Evolutionary conservation across 2,329 filamentous ascomycete genomes (phyloP), one percentile per base, ranked within the genome.

Genomic region (Trichoderma cornu-damae): DNA sequence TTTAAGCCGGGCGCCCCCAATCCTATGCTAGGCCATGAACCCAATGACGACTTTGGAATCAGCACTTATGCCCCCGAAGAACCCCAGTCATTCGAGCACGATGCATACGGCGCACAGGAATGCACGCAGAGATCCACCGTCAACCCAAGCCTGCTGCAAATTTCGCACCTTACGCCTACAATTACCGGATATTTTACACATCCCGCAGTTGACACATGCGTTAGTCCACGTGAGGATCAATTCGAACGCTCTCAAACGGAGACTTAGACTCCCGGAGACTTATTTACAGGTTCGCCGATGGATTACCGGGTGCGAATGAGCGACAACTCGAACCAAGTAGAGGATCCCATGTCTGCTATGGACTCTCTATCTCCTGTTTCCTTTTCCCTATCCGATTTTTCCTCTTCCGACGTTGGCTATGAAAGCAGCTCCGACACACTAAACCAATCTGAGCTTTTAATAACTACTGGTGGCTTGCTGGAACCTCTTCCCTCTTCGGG

Each of bases 231-330:
- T 43, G 8, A 1, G 4, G n/a, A 6, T 4, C 46, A 43, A 20
- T 3, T 35, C 16, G 6, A 26, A 34, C 1, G 30, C 58, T 59
- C 58, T 22, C 38, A 32, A 20, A 18, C n/a, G 1, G 24, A 40
- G 46, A 43, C 46, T 50, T 59, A 59, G 57, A 40, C 9, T 46
- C 24, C 6, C 0, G 24, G 35, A 14, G 58, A 47, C 50, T 34
- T 24, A 34, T 18, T 3, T 2, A 43, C 20, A 3, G 51, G 11
- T 43, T 46, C 44, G 46, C 51, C 7, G 6, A 34, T 37, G 47
- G 38, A 18, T 26, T 11, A 0, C 38, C 50, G 26, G 40, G 32
- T 14, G 32, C 58, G 37, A 55, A 37, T 12, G 58, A 59, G 58
- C 32, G 24, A 7, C 2, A 18, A 40, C 24, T 42, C 4, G 12